These are phyloP conservation scores for Corynascus novoguineensis DNA, from an alignment of 495 filamentous ascomycete species.

Conservation along the genomic window DNA sequence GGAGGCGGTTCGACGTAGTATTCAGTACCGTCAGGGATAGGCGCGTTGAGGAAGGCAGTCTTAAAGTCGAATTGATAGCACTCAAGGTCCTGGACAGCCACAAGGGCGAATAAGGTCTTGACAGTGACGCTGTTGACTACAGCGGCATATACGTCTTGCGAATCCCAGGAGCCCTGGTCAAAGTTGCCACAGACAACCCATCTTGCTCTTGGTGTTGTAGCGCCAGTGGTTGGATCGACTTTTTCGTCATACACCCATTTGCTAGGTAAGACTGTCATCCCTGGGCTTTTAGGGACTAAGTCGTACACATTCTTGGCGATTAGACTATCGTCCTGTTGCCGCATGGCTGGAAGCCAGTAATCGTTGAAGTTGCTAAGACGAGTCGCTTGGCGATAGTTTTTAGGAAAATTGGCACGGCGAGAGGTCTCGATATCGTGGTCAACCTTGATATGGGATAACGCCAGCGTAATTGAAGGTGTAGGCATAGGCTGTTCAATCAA, in stretches of 20 bases:
- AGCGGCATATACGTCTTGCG: neutral
- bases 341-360: constrained; percentile 5
- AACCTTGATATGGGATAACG: neutral
- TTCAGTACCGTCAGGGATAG: neutral
- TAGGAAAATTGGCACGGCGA: neutral
- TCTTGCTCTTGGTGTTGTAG: neutral
- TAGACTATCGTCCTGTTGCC: neutral
- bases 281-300: neutral
- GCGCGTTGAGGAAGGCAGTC: constrained; percentile 2
- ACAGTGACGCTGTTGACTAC: neutral
- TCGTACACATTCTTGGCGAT: neutral
- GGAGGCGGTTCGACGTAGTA: neutral
- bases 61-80: constrained; percentile 9
- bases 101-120: neutral
- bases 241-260: constrained; percentile 9
- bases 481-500: neutral
- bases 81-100: neutral
- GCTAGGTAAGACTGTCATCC: neutral
- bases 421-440: neutral
- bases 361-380: neutral
- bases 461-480: neutral
- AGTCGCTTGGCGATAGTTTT: constrained; percentile 23
- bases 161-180: neutral
- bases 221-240: neutral
- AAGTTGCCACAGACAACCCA: constrained; percentile 5